Evolutionary conservation across 495 filamentous ascomycete species (phyloP), one percentile per base, ranked within the genome.

Genomic region (Pyrenula massariospora): DNA sequence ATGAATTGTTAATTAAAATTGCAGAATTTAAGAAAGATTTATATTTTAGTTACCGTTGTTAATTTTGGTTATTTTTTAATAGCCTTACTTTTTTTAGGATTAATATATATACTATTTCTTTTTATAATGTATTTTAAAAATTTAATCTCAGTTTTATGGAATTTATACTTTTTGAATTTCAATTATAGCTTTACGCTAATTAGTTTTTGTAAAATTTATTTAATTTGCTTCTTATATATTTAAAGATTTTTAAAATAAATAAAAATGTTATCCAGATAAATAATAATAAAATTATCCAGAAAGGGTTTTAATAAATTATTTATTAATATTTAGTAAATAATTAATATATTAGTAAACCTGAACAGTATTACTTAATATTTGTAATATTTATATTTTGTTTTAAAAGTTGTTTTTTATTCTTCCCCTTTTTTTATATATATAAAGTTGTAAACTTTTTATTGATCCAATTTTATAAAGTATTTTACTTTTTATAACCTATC

Each of bases 311-410:
- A 31, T 15, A 51, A 25, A n/a, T 49, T 42, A 48, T 59, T 25
- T 0, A 53, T 48, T 52, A 52, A 56, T 21, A 25, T 25, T 25
- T 56, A 25, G 48, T 52, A 56, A 2, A 54, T 56, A 22, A 25
- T 42, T 11, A 31, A 21, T 54, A 54, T 57, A 54, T 57, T 59
- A 31, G 22, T 57, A 22, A 62, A 48, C 42, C 24, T 56, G 50
- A 64, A 65, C 11, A 22, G 24, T 55, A 63, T 63, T 36, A 63
- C 12, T 36, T 60, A 22, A 55, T 62, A 64, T 53, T 64, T 58
- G 54, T 58, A 56, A 24, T 60, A 25, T 25, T 24, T 56, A 59
- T 20, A 56, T 57, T 52, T 55, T 1, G 20, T 61, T 52, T 55
- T 56, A 56, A 57, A 60, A 36, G 36, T 48, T 54, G 55, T 66